Conservation (phyloP, 2,329 filamentous ascomycete genomes). For the Cercospora berteroae region DNA sequence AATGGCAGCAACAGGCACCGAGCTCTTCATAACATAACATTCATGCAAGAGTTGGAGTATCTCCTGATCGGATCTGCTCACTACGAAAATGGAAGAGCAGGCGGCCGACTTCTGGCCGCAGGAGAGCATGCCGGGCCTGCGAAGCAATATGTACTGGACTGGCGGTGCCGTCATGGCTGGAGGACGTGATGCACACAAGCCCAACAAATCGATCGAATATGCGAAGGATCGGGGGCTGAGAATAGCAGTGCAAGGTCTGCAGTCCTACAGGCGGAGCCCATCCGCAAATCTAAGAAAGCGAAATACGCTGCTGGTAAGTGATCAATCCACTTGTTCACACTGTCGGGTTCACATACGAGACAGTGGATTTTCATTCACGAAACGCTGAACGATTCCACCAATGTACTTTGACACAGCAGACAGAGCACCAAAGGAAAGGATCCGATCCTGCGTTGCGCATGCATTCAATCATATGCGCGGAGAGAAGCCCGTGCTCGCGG, state of each 20-base stretch:
- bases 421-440: background rate
- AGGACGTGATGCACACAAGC: background rate
- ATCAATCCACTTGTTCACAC: background rate
- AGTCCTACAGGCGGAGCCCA: background rate
- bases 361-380: background rate
- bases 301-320: background rate
- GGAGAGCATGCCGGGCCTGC: background rate
- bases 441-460: background rate
- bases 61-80: background rate
- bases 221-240: background rate
- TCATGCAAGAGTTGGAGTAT: background rate
- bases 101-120: background rate
- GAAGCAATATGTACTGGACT: background rate
- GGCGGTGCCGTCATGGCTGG: background rate
- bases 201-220: background rate
- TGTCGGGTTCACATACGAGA: background rate
- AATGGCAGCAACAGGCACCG: background rate
- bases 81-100: background rate
- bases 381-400: background rate
- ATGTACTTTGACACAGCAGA: background rate
- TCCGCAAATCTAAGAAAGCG: background rate
- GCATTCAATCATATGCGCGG: conserved; percentile 1
- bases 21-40: background rate
- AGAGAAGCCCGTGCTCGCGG: background rate
- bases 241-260: background rate